Conservation (phyloP, 495 filamentous ascomycete species). For the Penicillium manginii region DNA sequence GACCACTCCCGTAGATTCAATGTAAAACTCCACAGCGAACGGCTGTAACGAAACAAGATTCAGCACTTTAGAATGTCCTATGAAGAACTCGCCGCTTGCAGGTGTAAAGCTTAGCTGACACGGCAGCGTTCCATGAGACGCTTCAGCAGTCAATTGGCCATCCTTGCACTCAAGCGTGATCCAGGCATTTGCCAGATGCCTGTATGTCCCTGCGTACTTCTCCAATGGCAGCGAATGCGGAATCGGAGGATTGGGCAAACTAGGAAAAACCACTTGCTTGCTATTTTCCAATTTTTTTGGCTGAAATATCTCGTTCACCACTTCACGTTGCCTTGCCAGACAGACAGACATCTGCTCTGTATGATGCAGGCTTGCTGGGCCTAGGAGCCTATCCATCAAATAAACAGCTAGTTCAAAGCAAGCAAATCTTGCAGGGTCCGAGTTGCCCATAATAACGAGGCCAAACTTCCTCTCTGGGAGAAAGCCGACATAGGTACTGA, state of each 20-base stretch:
- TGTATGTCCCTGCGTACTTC: constrained; percentile 22
- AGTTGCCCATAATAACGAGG: constrained; percentile 50
- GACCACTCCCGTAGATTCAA: constrained; percentile 39
- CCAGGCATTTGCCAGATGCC: constrained; percentile 8
- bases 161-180: constrained; percentile 2
- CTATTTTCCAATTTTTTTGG: background rate
- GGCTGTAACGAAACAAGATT: constrained; percentile 6
- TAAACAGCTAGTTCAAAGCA: constrained; percentile 4
- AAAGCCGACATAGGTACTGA: constrained; percentile 47
- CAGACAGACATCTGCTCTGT: constrained; percentile 11
- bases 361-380: constrained; percentile 5
- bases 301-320: background rate
- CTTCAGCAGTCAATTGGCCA: constrained; percentile 5
- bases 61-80: constrained; percentile 10
- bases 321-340: constrained; percentile 2
- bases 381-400: constrained; percentile 19
- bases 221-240: constrained; percentile 17
- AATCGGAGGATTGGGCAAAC: constrained; percentile 15
- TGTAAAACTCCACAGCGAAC: constrained; percentile 36
- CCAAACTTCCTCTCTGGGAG: constrained; percentile 50
- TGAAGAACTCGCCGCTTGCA: constrained; percentile 23
- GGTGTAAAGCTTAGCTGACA: constrained; percentile 9
- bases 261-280: constrained; percentile 16
- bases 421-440: constrained; percentile 5
- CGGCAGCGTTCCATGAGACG: constrained; percentile 6